A percentile compares a stretch with the other conserved stretches of the same genome.
phyloP scores from a whole-genome alignment of 2,329 filamentous ascomycete genomes.

The Trichoderma lentiforme region DNA sequence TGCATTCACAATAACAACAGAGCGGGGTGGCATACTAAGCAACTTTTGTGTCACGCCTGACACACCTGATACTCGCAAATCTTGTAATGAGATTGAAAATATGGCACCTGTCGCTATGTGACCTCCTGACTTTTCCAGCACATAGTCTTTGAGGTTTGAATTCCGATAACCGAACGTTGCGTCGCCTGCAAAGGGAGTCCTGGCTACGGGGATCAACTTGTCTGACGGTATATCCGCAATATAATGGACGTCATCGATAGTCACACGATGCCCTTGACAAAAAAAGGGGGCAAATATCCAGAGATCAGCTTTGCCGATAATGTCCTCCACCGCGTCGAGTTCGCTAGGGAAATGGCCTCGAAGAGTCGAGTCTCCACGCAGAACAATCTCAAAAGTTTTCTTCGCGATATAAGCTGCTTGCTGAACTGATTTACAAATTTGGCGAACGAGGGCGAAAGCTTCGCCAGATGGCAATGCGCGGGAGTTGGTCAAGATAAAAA shows the following conservation, averaged over 20 bases:
- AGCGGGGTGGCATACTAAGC: conserved; percentile 32
- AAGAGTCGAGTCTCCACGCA: neutral
- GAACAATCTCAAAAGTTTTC: conserved; percentile 46
- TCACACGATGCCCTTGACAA: conserved; percentile 53
- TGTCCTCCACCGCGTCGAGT: no score
- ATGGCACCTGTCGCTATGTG: no score
- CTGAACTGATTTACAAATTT: conserved; percentile 45
- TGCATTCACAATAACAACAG: conserved; percentile 53
- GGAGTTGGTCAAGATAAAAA: no score
- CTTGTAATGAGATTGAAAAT: no score
- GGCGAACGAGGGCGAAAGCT: no score
- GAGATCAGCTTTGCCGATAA: conserved; percentile 36
- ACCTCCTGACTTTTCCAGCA: no score
- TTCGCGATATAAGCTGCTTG: conserved; percentile 39
- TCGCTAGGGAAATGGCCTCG: conserved; percentile 41
- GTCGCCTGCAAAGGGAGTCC: conserved; percentile 55
- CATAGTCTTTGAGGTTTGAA: no score
- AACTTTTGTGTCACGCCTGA: conserved; percentile 26
- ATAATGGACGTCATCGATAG: conserved; percentile 50
- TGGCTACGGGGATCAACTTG: conserved; percentile 38
- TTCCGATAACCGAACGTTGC: conserved; percentile 51
- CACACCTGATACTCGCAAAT: conserved; percentile 23
- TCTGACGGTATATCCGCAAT: conserved; percentile 46
- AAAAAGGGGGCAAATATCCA: conserved; percentile 59
- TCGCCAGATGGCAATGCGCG: no score